phyloP scores from a whole-genome alignment of 805 yeast species.

The Candida parachauliodes region DNA sequence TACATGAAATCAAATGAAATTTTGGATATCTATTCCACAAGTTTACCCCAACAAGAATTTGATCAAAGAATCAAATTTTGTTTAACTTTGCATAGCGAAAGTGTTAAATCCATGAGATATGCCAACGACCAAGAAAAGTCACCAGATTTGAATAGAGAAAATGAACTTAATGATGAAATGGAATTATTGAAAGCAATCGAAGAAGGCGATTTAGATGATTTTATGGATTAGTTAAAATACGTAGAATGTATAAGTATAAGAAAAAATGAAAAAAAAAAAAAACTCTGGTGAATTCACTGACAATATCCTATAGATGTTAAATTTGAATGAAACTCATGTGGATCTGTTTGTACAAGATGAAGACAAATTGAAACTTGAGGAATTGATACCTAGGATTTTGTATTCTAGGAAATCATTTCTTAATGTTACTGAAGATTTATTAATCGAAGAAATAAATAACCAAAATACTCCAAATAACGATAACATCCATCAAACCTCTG shows the following conservation, averaged over 20 bases:
- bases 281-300: too few species aligned
- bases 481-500: conserved; percentile 9
- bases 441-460: conserved; percentile 43
- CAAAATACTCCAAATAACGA: conserved; percentile 9
- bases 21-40: conserved; percentile 81
- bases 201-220: conserved; percentile 54
- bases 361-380: conserved; percentile 45
- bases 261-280: not conserved
- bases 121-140: conserved; percentile 46
- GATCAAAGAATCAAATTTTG: conserved; percentile 94
- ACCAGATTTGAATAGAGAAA: conserved; percentile 22
- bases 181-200: conserved; percentile 46
- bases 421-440: conserved; percentile 52
- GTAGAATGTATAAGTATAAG: not conserved
- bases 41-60: conserved; percentile 79
- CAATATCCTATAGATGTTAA: not conserved
- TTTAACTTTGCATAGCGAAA: conserved; percentile 83
- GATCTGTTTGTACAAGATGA: conserved; percentile 41
- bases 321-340: conserved; percentile 24
- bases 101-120: conserved; percentile 92
- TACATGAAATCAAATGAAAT: conserved; percentile 88
- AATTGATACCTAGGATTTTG: conserved; percentile 57
- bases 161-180: conserved; percentile 38
- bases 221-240: conserved; percentile 41
- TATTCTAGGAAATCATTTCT: conserved; percentile 59